These are phyloP conservation scores for Cnidoscolus chayamansa DNA, from an alignment of 441 rosid species.

Conservation along the genomic window DNA sequence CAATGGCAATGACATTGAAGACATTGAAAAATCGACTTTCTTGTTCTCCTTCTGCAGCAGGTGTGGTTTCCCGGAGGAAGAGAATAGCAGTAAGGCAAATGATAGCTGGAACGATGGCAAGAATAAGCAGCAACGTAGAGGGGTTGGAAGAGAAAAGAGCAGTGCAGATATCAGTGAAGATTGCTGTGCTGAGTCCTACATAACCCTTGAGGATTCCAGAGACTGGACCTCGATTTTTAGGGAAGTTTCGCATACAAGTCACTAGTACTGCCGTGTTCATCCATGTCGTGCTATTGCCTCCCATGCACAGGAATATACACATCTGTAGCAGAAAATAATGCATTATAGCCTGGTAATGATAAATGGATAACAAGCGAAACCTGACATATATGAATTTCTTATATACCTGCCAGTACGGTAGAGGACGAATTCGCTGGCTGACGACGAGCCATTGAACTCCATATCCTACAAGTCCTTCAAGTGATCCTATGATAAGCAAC, in stretches of 20 bases:
- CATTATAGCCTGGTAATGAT: not conserved
- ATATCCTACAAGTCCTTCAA: slow-evolving; percentile 64
- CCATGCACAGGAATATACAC: slow-evolving; percentile 68
- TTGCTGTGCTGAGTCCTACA: slow-evolving; percentile 70
- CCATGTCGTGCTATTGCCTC: slow-evolving; percentile 90
- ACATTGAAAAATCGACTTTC: slow-evolving; percentile 43
- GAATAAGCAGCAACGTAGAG: slow-evolving; percentile 51
- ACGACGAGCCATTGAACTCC: slow-evolving; percentile 78
- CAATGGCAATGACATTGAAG: slow-evolving; percentile 52
- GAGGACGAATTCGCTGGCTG: slow-evolving; percentile 45
- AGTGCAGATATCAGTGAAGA: slow-evolving; percentile 65
- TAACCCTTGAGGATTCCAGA: slow-evolving; percentile 75
- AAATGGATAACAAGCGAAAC: not conserved
- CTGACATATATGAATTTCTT: not conserved
- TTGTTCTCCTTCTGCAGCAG: slow-evolving; percentile 40
- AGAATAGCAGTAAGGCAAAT: slow-evolving; percentile 55
- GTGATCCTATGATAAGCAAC: slow-evolving; percentile 51
- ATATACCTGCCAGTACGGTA: slow-evolving; percentile 73
- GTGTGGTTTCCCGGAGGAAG: slow-evolving; percentile 63
- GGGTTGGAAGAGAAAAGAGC: slow-evolving; percentile 55
- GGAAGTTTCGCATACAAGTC: slow-evolving; percentile 69
- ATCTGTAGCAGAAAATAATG: slow-evolving; percentile 35
- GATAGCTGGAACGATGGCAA: slow-evolving; percentile 48
- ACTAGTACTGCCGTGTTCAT: slow-evolving; percentile 81
- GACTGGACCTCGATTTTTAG: slow-evolving; percentile 59